Evolutionary conservation across 2,329 filamentous ascomycete genomes (phyloP).

Genomic region (Zasmidium angulare): DNA sequence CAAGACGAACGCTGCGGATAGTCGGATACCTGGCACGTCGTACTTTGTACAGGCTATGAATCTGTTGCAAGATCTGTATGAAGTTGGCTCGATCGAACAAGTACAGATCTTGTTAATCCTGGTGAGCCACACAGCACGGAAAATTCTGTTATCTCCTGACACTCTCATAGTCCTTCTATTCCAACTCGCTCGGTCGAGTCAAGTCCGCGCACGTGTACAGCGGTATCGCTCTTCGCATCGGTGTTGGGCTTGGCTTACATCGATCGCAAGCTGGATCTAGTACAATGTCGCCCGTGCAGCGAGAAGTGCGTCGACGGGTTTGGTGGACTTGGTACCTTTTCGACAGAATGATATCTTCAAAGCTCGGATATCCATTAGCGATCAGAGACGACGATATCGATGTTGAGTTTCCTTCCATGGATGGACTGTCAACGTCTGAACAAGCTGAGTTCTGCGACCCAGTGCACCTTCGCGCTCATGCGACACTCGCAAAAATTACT

Average conservation of each 20-base stretch:
- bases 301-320: slow-evolving; percentile 34
- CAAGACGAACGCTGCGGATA: slow-evolving; percentile 32
- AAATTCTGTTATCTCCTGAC: not conserved
- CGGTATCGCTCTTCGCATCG: slow-evolving; percentile 47
- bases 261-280: slow-evolving; percentile 34
- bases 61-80: slow-evolving; percentile 43
- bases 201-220: slow-evolving; percentile 48
- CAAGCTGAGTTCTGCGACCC: slow-evolving; percentile 37
- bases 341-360: slow-evolving; percentile 36
- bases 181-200: slow-evolving; percentile 46
- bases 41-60: slow-evolving; percentile 46
- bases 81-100: slow-evolving; percentile 46
- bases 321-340: slow-evolving; percentile 39
- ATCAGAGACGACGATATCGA: slow-evolving; percentile 40
- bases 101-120: slow-evolving; percentile 48
- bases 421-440: slow-evolving; percentile 29
- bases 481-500: slow-evolving; percentile 41
- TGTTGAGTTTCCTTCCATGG: slow-evolving; percentile 45
- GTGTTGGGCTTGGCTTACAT: slow-evolving; percentile 48
- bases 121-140: slow-evolving; percentile 31
- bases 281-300: slow-evolving; percentile 35
- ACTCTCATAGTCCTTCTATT: slow-evolving; percentile 45
- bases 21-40: slow-evolving; percentile 43
- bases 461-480: slow-evolving; percentile 41
- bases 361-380: slow-evolving; percentile 35